Conservation (phyloP, 2,329 filamentous ascomycete species). For the Claviceps quebecensis region DNA sequence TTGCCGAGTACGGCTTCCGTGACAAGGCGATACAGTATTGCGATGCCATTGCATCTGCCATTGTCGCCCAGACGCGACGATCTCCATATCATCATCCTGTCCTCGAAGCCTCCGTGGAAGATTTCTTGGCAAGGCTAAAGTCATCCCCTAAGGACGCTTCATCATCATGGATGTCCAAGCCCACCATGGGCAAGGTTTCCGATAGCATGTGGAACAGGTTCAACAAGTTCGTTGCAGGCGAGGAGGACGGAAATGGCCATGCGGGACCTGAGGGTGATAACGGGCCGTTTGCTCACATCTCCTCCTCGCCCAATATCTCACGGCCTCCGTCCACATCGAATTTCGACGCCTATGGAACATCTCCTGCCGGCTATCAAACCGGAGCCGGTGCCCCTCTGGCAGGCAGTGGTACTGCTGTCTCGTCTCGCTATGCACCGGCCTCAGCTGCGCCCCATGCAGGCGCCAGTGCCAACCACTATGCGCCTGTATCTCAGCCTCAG, state of each 20-base stretch:
- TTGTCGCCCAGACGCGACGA: constrained; percentile 66
- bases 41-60: constrained; percentile 62
- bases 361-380: constrained; percentile 16
- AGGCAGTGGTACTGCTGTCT: constrained; percentile 14
- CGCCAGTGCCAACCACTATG: constrained; percentile 15
- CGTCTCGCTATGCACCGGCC: constrained; percentile 26
- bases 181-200: constrained; percentile 90
- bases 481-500: constrained; percentile 24
- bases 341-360: constrained; percentile 57
- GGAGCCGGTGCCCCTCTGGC: constrained; percentile 20
- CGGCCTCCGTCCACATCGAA: constrained; percentile 55
- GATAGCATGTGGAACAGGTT: constrained; percentile 84
- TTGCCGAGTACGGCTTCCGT: constrained; percentile 72
- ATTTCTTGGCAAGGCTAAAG: constrained; percentile 69
- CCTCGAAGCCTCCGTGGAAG: constrained; percentile 65
- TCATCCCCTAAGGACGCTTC: constrained; percentile 72
- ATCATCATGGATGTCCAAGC: constrained; percentile 84
- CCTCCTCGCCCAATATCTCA: constrained; percentile 60
- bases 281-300: constrained; percentile 72
- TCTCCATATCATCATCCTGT: constrained; percentile 75
- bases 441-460: constrained; percentile 6
- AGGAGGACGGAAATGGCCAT: constrained; percentile 70
- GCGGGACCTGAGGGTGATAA: constrained; percentile 45
- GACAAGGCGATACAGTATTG: constrained; percentile 85
- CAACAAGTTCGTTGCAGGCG: constrained; percentile 90